These are phyloP conservation scores for Colletotrichum sp. DNA, from an alignment of 2,329 filamentous ascomycete species.

Conservation along the genomic window DNA sequence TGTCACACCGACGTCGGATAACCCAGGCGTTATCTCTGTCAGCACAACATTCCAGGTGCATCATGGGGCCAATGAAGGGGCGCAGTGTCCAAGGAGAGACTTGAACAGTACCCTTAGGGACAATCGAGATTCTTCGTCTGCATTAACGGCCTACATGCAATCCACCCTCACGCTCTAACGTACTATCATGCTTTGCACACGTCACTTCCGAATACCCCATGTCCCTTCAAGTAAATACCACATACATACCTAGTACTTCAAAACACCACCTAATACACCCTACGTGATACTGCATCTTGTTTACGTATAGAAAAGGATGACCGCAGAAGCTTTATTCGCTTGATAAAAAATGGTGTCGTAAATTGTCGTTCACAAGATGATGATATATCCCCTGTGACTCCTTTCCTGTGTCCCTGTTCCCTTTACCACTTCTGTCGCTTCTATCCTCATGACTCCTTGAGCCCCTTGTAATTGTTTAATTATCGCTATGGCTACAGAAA, in stretches of 20 bases:
- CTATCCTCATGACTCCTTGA: background rate
- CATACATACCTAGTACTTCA: background rate
- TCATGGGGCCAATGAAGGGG: background rate
- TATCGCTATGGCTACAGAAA: background rate
- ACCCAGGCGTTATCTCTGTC: background rate
- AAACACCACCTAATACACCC: background rate
- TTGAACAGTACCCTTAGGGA: background rate
- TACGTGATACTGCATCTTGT: background rate
- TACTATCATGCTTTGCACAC: background rate
- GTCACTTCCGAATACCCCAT: background rate
- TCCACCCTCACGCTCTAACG: background rate
- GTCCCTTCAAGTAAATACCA: background rate
- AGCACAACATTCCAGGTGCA: conserved; percentile 15
- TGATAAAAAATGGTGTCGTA: background rate
- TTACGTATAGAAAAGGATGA: background rate
- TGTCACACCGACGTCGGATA: background rate
- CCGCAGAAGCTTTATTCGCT: background rate
- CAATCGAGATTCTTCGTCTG: background rate
- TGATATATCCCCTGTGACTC: background rate
- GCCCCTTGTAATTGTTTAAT: background rate
- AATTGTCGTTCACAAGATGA: background rate
- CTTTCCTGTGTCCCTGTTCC: background rate
- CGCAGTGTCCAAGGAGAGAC: background rate
- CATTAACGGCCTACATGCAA: background rate
- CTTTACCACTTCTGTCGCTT: background rate